Evolutionary conservation across 2,329 filamentous ascomycete genomes (phyloP).

Genomic region (Aspergillus sp.): DNA sequence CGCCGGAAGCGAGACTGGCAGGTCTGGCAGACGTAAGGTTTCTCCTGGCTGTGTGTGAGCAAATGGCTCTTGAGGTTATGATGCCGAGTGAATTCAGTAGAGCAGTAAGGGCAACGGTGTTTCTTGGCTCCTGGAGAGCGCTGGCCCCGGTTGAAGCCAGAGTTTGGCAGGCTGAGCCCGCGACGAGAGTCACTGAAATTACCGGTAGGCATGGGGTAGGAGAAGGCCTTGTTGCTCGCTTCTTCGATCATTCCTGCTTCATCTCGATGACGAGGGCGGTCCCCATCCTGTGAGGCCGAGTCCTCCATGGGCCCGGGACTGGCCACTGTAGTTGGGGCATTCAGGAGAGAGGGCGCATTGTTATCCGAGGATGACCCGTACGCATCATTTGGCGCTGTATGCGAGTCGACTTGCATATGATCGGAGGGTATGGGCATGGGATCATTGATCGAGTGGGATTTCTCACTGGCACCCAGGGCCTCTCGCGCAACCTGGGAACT

Average conservation of each 20-base stretch:
- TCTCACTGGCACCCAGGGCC: slow-evolving; percentile 32
- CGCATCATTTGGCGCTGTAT: slow-evolving; percentile 44
- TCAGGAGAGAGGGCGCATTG: slow-evolving; percentile 37
- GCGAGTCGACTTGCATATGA: slow-evolving; percentile 39
- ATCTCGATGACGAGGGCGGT: slow-evolving; percentile 32
- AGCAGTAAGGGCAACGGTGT: slow-evolving; percentile 94
- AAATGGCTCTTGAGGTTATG: slow-evolving; percentile 97
- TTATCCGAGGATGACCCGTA: slow-evolving; percentile 47
- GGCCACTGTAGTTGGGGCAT: slow-evolving; percentile 44
- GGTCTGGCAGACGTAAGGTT: slow-evolving; percentile 90
- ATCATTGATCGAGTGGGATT: slow-evolving; percentile 40
- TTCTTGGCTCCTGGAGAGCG: slow-evolving; percentile 75
- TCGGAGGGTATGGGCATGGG: slow-evolving; percentile 42
- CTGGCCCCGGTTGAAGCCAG: slow-evolving; percentile 52
- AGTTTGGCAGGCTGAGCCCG: slow-evolving; percentile 53
- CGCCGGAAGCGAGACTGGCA: slow-evolving; percentile 88
- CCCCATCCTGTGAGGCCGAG: slow-evolving; percentile 35
- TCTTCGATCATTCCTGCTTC: slow-evolving; percentile 34
- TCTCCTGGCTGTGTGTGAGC: slow-evolving; percentile 95
- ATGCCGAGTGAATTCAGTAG: slow-evolving; percentile 92
- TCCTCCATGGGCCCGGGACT: slow-evolving; percentile 44
- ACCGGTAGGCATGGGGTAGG: slow-evolving; percentile 56
- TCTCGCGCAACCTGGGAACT: slow-evolving; percentile 38
- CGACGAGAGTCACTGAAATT: slow-evolving; percentile 46
- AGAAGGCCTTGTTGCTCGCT: slow-evolving; percentile 50